A percentile compares a stretch with the other conserved stretches of the same genome.
phyloP scores from a whole-genome alignment of 1,139 yeast genomes.

The Nakaseomyces nivariensis region DNA sequence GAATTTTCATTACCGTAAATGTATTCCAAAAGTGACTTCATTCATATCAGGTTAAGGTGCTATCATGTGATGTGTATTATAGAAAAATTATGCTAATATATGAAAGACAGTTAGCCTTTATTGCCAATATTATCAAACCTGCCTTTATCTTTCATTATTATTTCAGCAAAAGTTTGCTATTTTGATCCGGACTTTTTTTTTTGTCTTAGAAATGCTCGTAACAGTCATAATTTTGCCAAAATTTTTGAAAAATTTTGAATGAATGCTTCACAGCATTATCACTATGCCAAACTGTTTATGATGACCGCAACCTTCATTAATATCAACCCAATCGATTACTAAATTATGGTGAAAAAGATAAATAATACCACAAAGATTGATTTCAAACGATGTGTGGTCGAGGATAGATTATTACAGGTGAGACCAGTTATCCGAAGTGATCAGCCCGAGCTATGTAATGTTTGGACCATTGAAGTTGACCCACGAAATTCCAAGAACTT shows the following conservation, averaged over 20 bases:
- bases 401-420: conserved; percentile 42
- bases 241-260: no score
- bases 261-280: no score
- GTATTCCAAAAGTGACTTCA: not conserved
- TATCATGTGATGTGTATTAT: no score
- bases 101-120: not conserved
- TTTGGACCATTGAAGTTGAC: conserved; percentile 47
- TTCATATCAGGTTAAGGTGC: not conserved
- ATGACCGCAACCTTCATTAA: not conserved
- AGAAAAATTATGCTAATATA: not conserved
- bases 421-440: conserved; percentile 17
- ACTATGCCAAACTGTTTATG: no score
- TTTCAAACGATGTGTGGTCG: conserved; percentile 40
- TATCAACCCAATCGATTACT: not conserved
- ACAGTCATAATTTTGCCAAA: no score
- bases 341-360: conserved; percentile 30
- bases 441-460: conserved; percentile 27
- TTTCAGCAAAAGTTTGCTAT: no score
- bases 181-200: no score
- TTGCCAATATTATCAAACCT: no score
- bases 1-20: not conserved
- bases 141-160: no score
- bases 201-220: no score
- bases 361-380: conserved; percentile 34
- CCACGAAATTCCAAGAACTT: conserved; percentile 35